A percentile compares a stretch with the other conserved stretches of the same genome.
Evolutionary conservation across 768 basidiomycete species (phyloP).

Genomic region (Serendipita sp.): DNA sequence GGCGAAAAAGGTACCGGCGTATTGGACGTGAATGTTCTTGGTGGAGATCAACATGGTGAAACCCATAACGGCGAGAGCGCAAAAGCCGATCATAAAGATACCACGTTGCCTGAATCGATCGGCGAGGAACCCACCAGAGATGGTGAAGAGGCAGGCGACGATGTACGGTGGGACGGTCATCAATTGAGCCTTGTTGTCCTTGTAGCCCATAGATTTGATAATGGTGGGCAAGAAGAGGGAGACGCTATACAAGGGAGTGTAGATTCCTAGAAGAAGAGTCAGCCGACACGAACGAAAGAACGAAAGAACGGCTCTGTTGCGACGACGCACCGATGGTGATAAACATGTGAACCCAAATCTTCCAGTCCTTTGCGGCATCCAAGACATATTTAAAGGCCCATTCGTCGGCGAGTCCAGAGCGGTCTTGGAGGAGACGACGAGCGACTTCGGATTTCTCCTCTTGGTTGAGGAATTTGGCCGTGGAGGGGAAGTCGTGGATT

Average conservation of each 20-base stretch:
- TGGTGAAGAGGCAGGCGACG: conserved; percentile 51
- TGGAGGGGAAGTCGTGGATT: conserved; percentile 20
- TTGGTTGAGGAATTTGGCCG: conserved; percentile 19
- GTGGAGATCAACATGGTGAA: conserved; percentile 1
- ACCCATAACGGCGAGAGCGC: background rate
- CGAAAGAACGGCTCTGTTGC: background rate
- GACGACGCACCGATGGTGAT: background rate
- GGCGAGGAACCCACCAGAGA: conserved; percentile 42
- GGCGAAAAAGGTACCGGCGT: conserved; percentile 6
- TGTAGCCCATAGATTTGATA: conserved; percentile 42
- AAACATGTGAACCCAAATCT: conserved; percentile 11
- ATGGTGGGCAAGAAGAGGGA: conserved; percentile 65
- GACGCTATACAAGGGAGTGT: conserved; percentile 16
- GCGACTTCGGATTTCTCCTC: conserved; percentile 13
- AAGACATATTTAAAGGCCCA: conserved; percentile 9
- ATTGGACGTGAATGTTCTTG: conserved; percentile 1
- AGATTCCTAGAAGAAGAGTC: background rate
- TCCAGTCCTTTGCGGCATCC: conserved; percentile 14
- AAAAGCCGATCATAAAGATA: conserved; percentile 24
- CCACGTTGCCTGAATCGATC: conserved; percentile 47
- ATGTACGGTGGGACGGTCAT: conserved; percentile 64
- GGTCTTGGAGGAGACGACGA: conserved; percentile 11
- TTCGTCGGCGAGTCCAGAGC: conserved; percentile 9
- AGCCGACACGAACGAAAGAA: background rate
- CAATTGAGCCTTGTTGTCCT: conserved; percentile 58